These are phyloP conservation scores for Helianthus annuus DNA, from an alignment of 129 eudicot species.

Conservation along the genomic window DNA sequence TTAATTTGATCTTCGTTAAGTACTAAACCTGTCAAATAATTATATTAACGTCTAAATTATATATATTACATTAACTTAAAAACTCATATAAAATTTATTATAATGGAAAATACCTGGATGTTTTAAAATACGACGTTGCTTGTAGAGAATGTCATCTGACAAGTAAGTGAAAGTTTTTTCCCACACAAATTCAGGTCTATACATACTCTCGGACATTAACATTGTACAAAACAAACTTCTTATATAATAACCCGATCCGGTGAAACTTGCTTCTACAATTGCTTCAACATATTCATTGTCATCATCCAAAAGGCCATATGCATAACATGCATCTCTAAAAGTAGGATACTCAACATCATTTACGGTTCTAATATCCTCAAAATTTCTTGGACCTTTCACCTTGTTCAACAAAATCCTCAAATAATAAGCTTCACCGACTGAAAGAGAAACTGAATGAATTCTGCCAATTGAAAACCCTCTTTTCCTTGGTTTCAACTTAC, in stretches of 20 bases:
- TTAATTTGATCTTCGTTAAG: neutral
- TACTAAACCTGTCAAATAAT: neutral
- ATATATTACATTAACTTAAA: neutral
- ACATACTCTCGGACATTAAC: neutral
- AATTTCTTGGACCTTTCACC: neutral
- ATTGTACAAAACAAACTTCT: too few relatives aligned
- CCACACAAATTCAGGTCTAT: neutral
- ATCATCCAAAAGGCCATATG: slow-evolving; percentile 8
- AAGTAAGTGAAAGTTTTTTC: neutral
- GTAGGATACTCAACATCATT: neutral
- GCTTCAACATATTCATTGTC: neutral
- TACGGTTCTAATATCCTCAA: neutral
- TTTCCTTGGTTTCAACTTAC: neutral
- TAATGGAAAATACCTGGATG: neutral
- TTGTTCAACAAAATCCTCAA: neutral
- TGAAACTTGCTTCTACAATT: neutral
- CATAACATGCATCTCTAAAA: slow-evolving; percentile 4
- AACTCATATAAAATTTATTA: neutral
- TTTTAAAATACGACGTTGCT: neutral
- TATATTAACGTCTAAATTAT: neutral
- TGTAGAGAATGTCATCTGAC: neutral
- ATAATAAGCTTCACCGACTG: neutral
- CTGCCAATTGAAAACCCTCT: slow-evolving; percentile 3
- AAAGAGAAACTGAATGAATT: neutral
- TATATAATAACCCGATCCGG: neutral